Percentiles rank a stretch among this genome's conserved stretches.
Conservation (phyloP, 371 early-diverging fungal species). For the Sporodiniella umbellata region DNA sequence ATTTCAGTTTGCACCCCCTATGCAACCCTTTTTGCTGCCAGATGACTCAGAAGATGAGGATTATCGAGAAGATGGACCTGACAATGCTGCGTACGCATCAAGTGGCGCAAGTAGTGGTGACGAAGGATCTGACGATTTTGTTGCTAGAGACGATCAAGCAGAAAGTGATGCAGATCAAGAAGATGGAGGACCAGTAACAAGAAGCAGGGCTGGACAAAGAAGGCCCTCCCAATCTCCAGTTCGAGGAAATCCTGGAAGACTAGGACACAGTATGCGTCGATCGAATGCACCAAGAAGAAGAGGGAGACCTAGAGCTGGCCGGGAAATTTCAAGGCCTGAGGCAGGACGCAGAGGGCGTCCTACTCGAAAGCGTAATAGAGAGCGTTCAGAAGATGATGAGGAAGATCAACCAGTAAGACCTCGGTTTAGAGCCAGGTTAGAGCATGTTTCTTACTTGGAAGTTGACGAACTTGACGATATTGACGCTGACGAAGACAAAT, state of each 20-base stretch:
- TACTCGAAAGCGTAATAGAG: conserved; percentile 22
- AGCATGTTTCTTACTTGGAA: conserved; percentile 39
- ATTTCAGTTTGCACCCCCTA: conserved; percentile 32
- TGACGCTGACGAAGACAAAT: conserved; percentile 34
- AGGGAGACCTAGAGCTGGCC: conserved; percentile 4
- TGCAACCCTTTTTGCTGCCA: conserved; percentile 28
- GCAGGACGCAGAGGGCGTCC: conserved; percentile 8
- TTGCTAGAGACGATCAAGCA: conserved; percentile 13
- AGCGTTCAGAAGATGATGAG: conserved; percentile 24
- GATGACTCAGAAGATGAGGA: conserved; percentile 66
- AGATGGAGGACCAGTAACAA: conserved; percentile 32
- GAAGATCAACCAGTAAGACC: conserved; percentile 39
- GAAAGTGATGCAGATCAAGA: conserved; percentile 20
- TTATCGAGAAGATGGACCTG: conserved; percentile 36
- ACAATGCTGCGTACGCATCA: conserved; percentile 8
- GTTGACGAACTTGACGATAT: conserved; percentile 51
- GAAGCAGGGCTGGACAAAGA: conserved; percentile 32
- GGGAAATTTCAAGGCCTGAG: conserved; percentile 1
- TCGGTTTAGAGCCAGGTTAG: conserved; percentile 40
- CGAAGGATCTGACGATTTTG: conserved; percentile 28
- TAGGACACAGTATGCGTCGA: background rate
- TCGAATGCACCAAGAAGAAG: conserved; percentile 2
- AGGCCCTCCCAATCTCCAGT: conserved; percentile 6
- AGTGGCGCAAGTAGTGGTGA: conserved; percentile 16
- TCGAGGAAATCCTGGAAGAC: background rate